Evolutionary conservation across 768 basidiomycete species (phyloP), one percentile per base, ranked within the genome.

Genomic region (Rhodotorula babjevae): DNA sequence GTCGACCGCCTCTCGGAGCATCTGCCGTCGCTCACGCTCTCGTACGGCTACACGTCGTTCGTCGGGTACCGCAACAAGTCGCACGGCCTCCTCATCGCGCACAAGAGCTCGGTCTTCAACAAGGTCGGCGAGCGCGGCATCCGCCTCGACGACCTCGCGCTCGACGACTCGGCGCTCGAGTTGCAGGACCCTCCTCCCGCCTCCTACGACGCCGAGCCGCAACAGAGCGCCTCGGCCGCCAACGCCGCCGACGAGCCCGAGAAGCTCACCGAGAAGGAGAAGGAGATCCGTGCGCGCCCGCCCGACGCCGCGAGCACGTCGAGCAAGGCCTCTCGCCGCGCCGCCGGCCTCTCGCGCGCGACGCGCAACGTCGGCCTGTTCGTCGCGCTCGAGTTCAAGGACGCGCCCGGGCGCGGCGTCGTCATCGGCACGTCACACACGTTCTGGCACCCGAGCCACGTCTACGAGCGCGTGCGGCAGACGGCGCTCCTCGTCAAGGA

Each of bases 371-470:
- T 76, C 44, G 76, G 63, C 3, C 50, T 76, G 14, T 57, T 97
- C 42, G 85, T 91, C 29, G 89, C 89, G 1, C 82, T 98, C 64
- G 82, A 84, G 74, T 82, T 82, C 58, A 79, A 82, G 12, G 81
- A 80, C 16, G 76, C 83, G 25, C 63, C 73, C 6, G 58, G 78
- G 14, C 81, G 83, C 52, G 91, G 93, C 9, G 80, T 92, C 47
- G 82, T 95, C 53, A 82, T 94, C 23, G 91, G 87, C 6, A 96
- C 94, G 1, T 93, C 93, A 0, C 94, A 97, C 82, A 83, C 95
- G 33, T 97, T 96, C 81, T 97, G 94, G 94, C 93, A 95, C 81
- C 93, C 93, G 11, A 86, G 85, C 88, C 92, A 81, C 69, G 86
- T 82, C 9, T 97, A 96, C 78, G 94, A 98, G 81, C 86, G 93